Percentiles rank a stretch among this genome's conserved stretches.
These are phyloP conservation scores for Cutaneotrichosporon curvatum DNA, from an alignment of 1,284 basidiomycete species.

Conservation along the genomic window DNA sequence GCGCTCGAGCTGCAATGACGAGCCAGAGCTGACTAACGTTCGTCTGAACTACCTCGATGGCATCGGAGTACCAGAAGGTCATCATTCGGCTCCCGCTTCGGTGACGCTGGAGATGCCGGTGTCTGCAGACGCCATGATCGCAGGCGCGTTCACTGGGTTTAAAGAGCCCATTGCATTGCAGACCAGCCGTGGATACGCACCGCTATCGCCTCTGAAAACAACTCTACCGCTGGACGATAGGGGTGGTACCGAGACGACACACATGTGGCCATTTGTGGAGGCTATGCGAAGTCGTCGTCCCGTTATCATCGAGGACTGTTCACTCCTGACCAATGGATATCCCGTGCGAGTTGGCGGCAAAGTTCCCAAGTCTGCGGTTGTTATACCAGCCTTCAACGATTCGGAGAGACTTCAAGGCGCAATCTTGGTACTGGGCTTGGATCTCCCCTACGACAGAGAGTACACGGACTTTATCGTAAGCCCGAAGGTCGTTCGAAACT, in stretches of 20 bases:
- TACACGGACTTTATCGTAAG: slow-evolving; percentile 42
- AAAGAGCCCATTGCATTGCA: not conserved
- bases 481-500: no score
- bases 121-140: slow-evolving; percentile 4
- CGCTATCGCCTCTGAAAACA: not conserved
- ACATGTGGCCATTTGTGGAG: slow-evolving; percentile 37
- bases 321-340: slow-evolving; percentile 31
- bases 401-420: slow-evolving; percentile 35
- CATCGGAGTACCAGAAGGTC: slow-evolving; percentile 37
- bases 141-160: slow-evolving; percentile 1
- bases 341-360: slow-evolving; percentile 42
- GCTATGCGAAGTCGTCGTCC: slow-evolving; percentile 28
- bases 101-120: not conserved
- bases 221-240: no score
- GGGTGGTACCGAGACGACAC: not conserved
- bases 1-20: no score
- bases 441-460: slow-evolving; percentile 40
- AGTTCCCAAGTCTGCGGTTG: slow-evolving; percentile 40
- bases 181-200: not conserved
- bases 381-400: slow-evolving; percentile 41
- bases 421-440: slow-evolving; percentile 45
- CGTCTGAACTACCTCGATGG: slow-evolving; percentile 21
- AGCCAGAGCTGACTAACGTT: not conserved
- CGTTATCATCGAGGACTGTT: slow-evolving; percentile 41
- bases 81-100: slow-evolving; percentile 26